These are phyloP conservation scores for Cydonia oblonga DNA, from an alignment of 331 rosid species.

Conservation along the genomic window DNA sequence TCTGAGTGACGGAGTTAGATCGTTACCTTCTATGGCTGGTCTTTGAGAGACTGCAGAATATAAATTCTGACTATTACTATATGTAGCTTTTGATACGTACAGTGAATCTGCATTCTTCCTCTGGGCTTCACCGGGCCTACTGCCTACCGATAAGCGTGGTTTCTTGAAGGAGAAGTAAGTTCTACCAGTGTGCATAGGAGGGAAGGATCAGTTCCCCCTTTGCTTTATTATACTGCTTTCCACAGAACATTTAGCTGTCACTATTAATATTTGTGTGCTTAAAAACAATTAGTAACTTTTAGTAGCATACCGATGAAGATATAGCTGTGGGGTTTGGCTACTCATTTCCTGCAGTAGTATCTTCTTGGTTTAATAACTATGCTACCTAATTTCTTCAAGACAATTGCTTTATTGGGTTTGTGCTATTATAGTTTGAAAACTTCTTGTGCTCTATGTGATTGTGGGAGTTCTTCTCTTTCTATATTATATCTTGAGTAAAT, in stretches of 20 bases:
- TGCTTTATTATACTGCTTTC: slow-evolving; percentile 16
- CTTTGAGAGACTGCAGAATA: slow-evolving; percentile 1
- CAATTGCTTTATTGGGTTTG: slow-evolving; percentile 14
- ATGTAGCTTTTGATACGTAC: slow-evolving; percentile 3
- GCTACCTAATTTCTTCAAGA: slow-evolving; percentile 11
- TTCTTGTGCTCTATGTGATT: neutral
- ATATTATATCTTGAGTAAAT: too few relatives aligned
- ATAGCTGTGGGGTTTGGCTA: slow-evolving; percentile 15
- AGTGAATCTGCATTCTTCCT: slow-evolving; percentile 9
- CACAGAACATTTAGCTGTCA: slow-evolving; percentile 15
- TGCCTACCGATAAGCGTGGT: neutral
- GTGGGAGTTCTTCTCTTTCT: neutral
- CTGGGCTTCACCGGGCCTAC: slow-evolving; percentile 1
- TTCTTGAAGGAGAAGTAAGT: slow-evolving; percentile 31
- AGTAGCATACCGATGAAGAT: slow-evolving; percentile 9
- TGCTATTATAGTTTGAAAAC: slow-evolving; percentile 13
- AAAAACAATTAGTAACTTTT: slow-evolving; percentile 14
- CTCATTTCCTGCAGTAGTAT: slow-evolving; percentile 13
- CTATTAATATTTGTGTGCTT: slow-evolving; percentile 10
- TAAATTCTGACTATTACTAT: neutral
- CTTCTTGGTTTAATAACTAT: slow-evolving; percentile 7
- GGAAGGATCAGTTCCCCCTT: slow-evolving; percentile 11
- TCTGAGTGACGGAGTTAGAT: slow-evolving; percentile 23
- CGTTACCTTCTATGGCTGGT: neutral
- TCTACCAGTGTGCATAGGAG: slow-evolving; percentile 12